These are phyloP conservation scores for Taiozyma onychis DNA, from an alignment of 1,139 yeast genomes.

Conservation along the genomic window DNA sequence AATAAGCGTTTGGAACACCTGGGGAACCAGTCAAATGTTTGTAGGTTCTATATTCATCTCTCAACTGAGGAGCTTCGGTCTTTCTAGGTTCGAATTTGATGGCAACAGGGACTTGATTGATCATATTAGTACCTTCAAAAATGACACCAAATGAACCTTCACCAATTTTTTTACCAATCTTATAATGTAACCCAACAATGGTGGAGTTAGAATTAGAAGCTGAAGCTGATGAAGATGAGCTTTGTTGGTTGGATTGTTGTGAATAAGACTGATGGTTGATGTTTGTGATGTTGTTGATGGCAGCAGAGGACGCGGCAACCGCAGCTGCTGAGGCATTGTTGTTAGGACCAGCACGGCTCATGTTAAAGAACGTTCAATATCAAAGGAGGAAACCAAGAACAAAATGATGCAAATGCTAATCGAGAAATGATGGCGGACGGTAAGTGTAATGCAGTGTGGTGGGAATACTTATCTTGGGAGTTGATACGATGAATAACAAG, in stretches of 20 bases:
- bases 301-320: conserved; percentile 25
- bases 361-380: not conserved
- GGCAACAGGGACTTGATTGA: conserved; percentile 74
- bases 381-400: not conserved
- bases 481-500: not conserved
- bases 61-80: conserved; percentile 94
- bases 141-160: conserved; percentile 98
- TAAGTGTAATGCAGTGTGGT: not conserved
- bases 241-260: conserved; percentile 1
- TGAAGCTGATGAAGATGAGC: not conserved
- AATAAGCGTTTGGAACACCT: conserved; percentile 93
- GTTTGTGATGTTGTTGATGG: conserved; percentile 24
- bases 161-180: conserved; percentile 94
- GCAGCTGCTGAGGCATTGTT: conserved; percentile 22
- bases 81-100: conserved; percentile 83
- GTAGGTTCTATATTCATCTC: conserved; percentile 93
- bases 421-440: not conserved
- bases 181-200: conserved; percentile 76
- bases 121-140: conserved; percentile 87
- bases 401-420: not conserved
- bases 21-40: conserved; percentile 73
- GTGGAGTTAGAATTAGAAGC: conserved; percentile 19
- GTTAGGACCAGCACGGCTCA: not conserved
- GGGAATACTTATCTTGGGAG: not conserved
- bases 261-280: conserved; percentile 3